Conservation (phyloP, 2,329 filamentous ascomycete species). For the Talaromyces sp. region DNA sequence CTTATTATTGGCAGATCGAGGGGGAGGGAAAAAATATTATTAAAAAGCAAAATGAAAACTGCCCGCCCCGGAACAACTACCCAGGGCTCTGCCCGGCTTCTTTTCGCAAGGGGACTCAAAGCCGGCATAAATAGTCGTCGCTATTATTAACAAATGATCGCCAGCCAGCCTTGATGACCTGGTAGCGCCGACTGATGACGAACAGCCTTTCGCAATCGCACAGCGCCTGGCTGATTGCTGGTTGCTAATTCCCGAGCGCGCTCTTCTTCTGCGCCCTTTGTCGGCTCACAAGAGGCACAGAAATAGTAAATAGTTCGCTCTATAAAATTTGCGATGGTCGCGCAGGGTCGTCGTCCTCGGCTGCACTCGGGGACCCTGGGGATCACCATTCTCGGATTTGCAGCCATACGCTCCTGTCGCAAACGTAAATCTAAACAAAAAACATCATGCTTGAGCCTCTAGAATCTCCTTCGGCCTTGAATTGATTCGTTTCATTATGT, state of each 20-base stretch:
- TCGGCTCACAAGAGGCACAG: background rate
- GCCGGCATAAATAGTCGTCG: background rate
- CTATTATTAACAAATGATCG: background rate
- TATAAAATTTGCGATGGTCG: background rate
- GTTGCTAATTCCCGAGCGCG: constrained; percentile 7
- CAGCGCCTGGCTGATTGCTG: constrained; percentile 5
- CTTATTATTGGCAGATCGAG: constrained; percentile 5
- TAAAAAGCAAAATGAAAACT: background rate
- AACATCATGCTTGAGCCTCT: background rate
- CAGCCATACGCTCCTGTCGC: background rate
- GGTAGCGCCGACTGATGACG: constrained; percentile 6
- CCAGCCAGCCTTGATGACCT: constrained; percentile 3
- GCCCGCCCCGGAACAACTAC: background rate
- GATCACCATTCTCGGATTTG: background rate
- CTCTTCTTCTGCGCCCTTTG: constrained; percentile 2
- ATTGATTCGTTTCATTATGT: background rate
- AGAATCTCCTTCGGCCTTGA: background rate
- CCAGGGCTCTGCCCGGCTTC: background rate
- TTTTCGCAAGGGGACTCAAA: background rate
- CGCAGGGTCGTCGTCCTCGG: background rate
- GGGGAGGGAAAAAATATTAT: background rate
- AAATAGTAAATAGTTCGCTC: background rate
- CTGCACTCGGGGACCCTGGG: background rate
- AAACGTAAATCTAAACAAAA: background rate
- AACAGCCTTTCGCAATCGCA: constrained; percentile 8